Evolutionary conservation across 2,329 filamentous ascomycete species (phyloP).

Genomic region (Saccharata proteae): DNA sequence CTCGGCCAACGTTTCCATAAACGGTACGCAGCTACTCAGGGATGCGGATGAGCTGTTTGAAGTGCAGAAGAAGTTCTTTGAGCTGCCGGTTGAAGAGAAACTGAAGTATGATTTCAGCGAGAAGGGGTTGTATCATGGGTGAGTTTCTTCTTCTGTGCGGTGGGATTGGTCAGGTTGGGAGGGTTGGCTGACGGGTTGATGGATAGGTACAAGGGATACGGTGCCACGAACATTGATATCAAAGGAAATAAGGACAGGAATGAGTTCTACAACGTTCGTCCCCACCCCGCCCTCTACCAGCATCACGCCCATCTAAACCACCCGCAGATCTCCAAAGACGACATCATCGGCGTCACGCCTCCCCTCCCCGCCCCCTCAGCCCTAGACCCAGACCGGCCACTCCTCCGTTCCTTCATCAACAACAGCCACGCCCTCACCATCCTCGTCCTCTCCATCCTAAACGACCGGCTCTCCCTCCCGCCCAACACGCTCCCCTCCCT

Average conservation of each 20-base stretch:
- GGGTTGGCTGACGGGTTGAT: background rate
- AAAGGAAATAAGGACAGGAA: conserved; percentile 39
- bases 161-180: conserved; percentile 20
- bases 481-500: conserved; percentile 31
- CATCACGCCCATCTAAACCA: background rate
- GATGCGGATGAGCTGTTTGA: conserved; percentile 32
- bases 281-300: background rate
- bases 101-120: conserved; percentile 41
- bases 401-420: conserved; percentile 33
- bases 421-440: conserved; percentile 34
- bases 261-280: conserved; percentile 42
- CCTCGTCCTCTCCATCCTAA: conserved; percentile 33
- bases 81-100: conserved; percentile 39
- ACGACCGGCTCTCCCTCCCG: conserved; percentile 31
- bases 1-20: background rate
- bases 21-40: conserved; percentile 7
- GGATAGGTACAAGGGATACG: conserved; percentile 30
- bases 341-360: conserved; percentile 30
- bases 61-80: conserved; percentile 35
- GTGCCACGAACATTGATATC: conserved; percentile 34
- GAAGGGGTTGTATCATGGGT: conserved; percentile 40
- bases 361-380: conserved; percentile 31
- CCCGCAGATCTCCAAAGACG: conserved; percentile 37
- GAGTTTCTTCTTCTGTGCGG: background rate
- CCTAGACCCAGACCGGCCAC: conserved; percentile 23